Base-by-base conservation (phyloP, 2,329 filamentous ascomycete genomes). In the Talaromyces sp. region DNA sequence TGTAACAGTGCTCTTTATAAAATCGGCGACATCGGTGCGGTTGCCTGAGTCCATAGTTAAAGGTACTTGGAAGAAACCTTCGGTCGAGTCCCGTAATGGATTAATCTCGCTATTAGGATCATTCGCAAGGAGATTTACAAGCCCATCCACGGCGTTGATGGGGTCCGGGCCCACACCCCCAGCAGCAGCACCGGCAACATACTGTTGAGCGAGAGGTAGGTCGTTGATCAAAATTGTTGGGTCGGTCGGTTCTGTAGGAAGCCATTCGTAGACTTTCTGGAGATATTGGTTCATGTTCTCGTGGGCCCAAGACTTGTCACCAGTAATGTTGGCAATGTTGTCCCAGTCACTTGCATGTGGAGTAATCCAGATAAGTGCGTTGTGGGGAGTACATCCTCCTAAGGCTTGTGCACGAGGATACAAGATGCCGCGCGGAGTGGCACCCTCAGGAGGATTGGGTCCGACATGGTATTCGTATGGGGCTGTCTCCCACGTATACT, bases 321-420 rank as follows among this genome's bases (percentile, higher is more conserved):
- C 83, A 3, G 85, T 87, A 29, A 86, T 61, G 13, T 69, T 66
- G 4, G 77, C 79, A 51, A 87, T 80, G 60, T 80, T 68, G 36
- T 84, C 74, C 70, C 81, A 87, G 68, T 87, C 85, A 33, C 76
- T 78, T 42, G 80, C 75, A 50, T 82, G 77, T 0, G 85, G 84
- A 54, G 82, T 79, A 22, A 86, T 73, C n/a, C 79, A 75, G 44
- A 87, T 80, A 39, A 85, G 69, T 8, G 82, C 83, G 42, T 85
- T 84, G 69, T 88, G 85, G 4, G 80, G 77, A 1, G 81, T 79
- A 67, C 82, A 84, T 3, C 82, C 82, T 45, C 82, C 82, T 0
- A 85, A 68, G 8, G 76, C 80, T 14, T 77, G 80, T 3, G 80
- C 75, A 14, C 83, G 77, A 10, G 82, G 83, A 61, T 86, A 86